These are phyloP conservation scores for Arachis hypogaea DNA, from an alignment of 306 rosid genomes.

Conservation along the genomic window DNA sequence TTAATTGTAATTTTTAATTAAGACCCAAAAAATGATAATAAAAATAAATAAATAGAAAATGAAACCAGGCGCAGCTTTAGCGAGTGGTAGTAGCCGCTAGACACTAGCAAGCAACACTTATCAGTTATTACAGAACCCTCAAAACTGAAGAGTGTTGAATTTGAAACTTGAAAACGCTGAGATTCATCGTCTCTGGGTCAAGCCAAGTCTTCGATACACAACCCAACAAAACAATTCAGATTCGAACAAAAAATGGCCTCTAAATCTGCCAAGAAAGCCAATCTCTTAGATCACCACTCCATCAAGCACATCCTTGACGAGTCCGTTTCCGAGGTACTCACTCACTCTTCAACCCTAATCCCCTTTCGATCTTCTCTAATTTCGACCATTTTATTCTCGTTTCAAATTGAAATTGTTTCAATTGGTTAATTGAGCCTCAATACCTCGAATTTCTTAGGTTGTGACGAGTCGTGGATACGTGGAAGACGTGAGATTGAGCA, in stretches of 20 bases:
- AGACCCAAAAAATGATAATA: no score
- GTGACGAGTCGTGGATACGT: slow-evolving; percentile 75
- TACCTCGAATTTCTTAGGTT: slow-evolving; percentile 27
- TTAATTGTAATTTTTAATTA: no score
- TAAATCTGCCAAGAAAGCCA: slow-evolving; percentile 76
- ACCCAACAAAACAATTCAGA: neutral
- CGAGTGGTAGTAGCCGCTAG: neutral
- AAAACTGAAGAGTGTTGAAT: neutral
- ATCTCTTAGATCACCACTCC: slow-evolving; percentile 83
- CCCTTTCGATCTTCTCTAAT: slow-evolving; percentile 29
- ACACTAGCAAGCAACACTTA: no score
- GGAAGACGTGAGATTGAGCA: slow-evolving; percentile 92
- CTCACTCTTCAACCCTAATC: slow-evolving; percentile 45
- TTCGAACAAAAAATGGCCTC: slow-evolving; percentile 50
- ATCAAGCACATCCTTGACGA: slow-evolving; percentile 90
- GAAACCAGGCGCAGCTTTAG: neutral
- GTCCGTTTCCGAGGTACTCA: slow-evolving; percentile 74
- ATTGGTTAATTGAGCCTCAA: slow-evolving; percentile 2
- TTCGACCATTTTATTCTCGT: neutral
- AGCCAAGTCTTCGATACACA: slow-evolving; percentile 27
- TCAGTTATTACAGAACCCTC: neutral
- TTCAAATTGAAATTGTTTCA: neutral
- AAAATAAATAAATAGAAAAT: no score
- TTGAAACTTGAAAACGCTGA: slow-evolving; percentile 15
- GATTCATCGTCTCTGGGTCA: slow-evolving; percentile 10